Evolutionary conservation across 805 yeast species (phyloP), one percentile per base, ranked within the genome.

Genomic region (Lachancea mirantina): DNA sequence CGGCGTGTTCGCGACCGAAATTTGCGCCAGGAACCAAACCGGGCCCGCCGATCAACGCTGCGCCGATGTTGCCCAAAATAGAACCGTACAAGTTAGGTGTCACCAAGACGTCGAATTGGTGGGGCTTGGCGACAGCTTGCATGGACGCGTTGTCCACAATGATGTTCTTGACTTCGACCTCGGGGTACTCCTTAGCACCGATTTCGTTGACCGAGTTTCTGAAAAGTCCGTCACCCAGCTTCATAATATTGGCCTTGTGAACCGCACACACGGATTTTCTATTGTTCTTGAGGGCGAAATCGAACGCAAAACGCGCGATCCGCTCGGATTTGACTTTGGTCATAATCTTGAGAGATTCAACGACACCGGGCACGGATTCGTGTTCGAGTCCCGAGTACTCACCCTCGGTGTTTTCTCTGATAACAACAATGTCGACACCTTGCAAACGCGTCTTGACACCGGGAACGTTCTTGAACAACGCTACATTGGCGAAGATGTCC

Each of bases 181-280:
- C 80, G 46, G 94, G 94, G 67, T 83, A 83, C 64, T 82, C 89
- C 52, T 76, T 78, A 45, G 75, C 81, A 57, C 85, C 88, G 47
- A 92, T 78, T 49, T 80, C 81, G 64, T 85, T 78, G 52, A 89
- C 84, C 47, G 96, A 87, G 64, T 80, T 75, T 74, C 95, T 84
- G 77, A 92, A 89, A 55, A 89, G 74, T 65, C 98, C 98, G 62
- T 89, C 98, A 62, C 95, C 95, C 59, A 87, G 76, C 71, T 89
- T 89, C 98, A 89, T 89, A 58, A 89, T 89, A 75, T 92, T 92
- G 49, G 98, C 98, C 70, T 89, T 89, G 78, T 89, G 98, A 57
- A 89, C 92, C 49, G 96, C 96, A 34, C 96, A 87, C 42, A 89
- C 97, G 50, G 74, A 67, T 64, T 81, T 78, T 71, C 97, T 84